Evolutionary conservation across 352 stramenopile species (phyloP), one percentile per base, ranked within the genome.

Genomic region (Globisporangium rhizosaccharum): DNA sequence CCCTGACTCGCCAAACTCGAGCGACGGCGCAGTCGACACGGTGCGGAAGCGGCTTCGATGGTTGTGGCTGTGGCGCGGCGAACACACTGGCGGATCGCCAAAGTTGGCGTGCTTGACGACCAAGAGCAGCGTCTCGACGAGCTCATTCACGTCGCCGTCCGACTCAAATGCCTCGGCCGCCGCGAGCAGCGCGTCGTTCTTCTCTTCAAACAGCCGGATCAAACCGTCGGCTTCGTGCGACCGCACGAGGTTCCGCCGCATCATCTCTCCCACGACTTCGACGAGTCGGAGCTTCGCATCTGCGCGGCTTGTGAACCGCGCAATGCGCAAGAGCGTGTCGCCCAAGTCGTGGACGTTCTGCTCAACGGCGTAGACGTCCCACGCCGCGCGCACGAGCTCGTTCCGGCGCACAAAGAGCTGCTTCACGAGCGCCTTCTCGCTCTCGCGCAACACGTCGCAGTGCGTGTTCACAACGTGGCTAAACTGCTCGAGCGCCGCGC

Each of bases 91-190:
- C 1, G 68, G 61, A 6, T 61, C 61, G 17, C 73, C 77, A 63
- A 91, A 88, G 30, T 79, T 75, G 0, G 83, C 83, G 53, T 93
- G 83, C 57, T 93, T 93, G 23, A 93, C 81, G 17, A 93, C 78
- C 7, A 93, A 54, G n/a, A 89, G 60, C 54, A 93, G 49, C 23
- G 83, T 93, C 51, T 93, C 83, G 23, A 90, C 79, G 5, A 93
- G 65, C 51, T 93, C 83, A 26, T 81, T 81, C 12, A 89, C 71
- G 47, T 93, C 83, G 14, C 75, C 72, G 49, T 93, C 83, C 2
- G 76, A 74, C 30, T 82, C 75, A 58, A 89, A 92, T 0, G 79
- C 83, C 48, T 93, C 83, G 52, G 84, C 84, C 0, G 83, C 83
- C 30, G 81, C 83, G 51, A 85, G 63, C 23, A 93, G 70, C 12